Evolutionary conservation across 1,139 yeast species (phyloP).

Genomic region (Diutina siamensis): DNA sequence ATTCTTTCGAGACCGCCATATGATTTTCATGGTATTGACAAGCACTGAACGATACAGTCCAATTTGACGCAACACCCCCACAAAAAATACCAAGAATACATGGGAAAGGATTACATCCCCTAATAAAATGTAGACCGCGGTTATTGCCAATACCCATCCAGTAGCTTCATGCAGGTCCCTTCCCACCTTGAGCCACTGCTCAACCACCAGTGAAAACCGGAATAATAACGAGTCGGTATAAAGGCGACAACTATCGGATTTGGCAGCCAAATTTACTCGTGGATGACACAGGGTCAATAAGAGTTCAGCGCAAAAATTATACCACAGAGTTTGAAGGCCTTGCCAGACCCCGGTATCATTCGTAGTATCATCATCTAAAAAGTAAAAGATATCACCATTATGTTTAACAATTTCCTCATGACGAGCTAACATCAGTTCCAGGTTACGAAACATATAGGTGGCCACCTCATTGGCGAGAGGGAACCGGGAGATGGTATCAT

Average conservation of each 20-base stretch:
- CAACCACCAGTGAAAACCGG: conserved; percentile 18
- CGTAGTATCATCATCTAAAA: neutral
- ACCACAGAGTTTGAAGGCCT: neutral
- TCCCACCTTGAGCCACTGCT: conserved; percentile 10
- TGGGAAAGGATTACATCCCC: conserved; percentile 23
- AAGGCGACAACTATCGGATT: neutral
- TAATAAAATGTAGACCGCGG: conserved; percentile 18
- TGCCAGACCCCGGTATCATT: neutral
- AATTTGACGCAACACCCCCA: conserved; percentile 8
- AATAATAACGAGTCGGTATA: conserved; percentile 16
- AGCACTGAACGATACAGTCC: neutral
- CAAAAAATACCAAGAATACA: conserved; percentile 11
- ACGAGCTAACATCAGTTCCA: neutral
- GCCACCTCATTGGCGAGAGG: neutral
- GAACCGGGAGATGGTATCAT: conserved; percentile 6
- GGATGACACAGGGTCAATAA: neutral
- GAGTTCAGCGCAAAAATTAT: neutral
- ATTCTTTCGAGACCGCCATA: conserved; percentile 6
- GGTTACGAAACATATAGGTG: neutral
- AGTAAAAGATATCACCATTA: neutral
- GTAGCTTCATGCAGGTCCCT: conserved; percentile 10
- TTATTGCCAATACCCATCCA: conserved; percentile 16
- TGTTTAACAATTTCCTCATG: neutral
- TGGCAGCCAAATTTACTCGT: neutral
- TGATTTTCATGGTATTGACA: neutral